Conservation (phyloP, 495 filamentous ascomycete genomes). For the Astrocystis sublimbata region DNA sequence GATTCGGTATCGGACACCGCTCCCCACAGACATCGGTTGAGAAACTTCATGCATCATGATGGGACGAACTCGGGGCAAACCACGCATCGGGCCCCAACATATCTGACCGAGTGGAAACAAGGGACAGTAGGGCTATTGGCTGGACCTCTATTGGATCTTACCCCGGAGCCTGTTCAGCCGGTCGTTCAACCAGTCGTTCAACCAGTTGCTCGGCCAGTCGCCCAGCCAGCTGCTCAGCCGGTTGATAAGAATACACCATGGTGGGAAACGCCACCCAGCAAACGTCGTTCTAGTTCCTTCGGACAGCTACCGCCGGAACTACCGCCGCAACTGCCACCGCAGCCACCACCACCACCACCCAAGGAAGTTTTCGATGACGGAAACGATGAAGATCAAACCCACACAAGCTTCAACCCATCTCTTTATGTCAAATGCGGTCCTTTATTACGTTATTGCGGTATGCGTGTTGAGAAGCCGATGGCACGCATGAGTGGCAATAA, state of each 20-base stretch:
- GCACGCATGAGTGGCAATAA: constrained; percentile 34
- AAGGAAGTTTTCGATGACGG: constrained; percentile 48
- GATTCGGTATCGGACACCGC: constrained; percentile 28
- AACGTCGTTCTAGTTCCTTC: constrained; percentile 41
- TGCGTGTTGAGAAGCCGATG: constrained; percentile 55
- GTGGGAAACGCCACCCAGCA: constrained; percentile 54
- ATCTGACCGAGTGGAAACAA: constrained; percentile 61
- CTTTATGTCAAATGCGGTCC: constrained; percentile 89
- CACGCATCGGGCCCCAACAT: constrained; percentile 46
- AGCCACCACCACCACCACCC: too few relatives aligned
- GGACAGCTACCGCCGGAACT: too few relatives aligned
- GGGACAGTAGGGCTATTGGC: constrained; percentile 53
- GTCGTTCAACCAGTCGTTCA: too few relatives aligned
- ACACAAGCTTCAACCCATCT: constrained; percentile 75
- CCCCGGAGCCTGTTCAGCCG: constrained; percentile 39
- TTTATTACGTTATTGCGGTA: constrained; percentile 83
- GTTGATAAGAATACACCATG: constrained; percentile 48
- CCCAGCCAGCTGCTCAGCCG: too few relatives aligned
- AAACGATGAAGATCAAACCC: constrained; percentile 53
- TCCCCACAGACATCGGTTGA: constrained; percentile 40
- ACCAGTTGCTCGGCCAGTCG: too few relatives aligned
- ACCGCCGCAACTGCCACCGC: too few relatives aligned
- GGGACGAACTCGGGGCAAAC: constrained; percentile 43
- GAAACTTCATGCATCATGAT: constrained; percentile 46
- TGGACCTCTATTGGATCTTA: constrained; percentile 50